Conservation (phyloP, 805 yeast genomes). For the Groenewaldozyma tartarivorans region DNA sequence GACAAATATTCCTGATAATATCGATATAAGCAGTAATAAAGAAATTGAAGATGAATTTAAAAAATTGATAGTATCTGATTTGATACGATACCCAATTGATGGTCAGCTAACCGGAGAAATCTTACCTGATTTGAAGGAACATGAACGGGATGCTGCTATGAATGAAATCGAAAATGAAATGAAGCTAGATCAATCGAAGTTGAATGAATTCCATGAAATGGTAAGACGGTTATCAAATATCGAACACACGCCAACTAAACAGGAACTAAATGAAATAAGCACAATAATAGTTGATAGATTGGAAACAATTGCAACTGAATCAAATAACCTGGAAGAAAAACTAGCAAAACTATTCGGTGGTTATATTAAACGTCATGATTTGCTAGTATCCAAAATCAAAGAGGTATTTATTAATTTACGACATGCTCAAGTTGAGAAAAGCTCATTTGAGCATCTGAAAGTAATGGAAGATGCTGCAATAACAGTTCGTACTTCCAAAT, state of each 20-base stretch:
- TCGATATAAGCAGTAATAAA: background rate
- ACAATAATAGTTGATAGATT: conserved; percentile 2
- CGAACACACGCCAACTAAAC: too few relatives aligned
- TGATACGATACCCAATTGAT: conserved; percentile 16
- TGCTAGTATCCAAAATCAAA: conserved; percentile 14
- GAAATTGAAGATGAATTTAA: conserved; percentile 18
- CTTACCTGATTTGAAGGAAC: background rate
- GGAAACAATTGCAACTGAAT: conserved; percentile 14
- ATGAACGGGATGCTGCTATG: conserved; percentile 5
- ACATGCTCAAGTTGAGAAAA: conserved; percentile 7
- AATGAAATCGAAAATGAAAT: conserved; percentile 12
- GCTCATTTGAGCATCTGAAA: conserved; percentile 12
- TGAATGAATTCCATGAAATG: conserved; percentile 4
- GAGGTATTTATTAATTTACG: conserved; percentile 14
- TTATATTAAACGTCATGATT: conserved; percentile 24
- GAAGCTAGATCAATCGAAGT: background rate
- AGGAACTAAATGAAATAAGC: background rate
- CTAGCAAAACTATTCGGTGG: conserved; percentile 26
- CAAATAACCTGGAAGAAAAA: conserved; percentile 27
- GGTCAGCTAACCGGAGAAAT: background rate
- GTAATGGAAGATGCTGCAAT: conserved; percentile 18
- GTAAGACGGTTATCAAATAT: too few relatives aligned
- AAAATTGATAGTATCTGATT: conserved; percentile 22
- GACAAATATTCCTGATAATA: background rate
- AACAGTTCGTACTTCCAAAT: conserved; percentile 8